Base-by-base conservation (phyloP, 768 basidiomycete species). In the Chalciporus chontae region DNA sequence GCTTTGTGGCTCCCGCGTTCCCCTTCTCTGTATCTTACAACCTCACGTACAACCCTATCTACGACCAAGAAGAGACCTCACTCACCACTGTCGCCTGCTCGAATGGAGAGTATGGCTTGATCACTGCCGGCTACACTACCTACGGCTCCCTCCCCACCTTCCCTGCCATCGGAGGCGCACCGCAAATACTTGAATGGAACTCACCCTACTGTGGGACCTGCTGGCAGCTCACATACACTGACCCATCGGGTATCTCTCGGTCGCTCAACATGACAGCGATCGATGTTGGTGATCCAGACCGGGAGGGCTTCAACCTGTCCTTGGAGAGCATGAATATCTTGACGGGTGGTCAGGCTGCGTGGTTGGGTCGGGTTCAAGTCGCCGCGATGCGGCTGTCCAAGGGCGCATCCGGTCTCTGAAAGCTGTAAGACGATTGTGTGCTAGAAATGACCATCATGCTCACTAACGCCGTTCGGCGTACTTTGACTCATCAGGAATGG, bases 161-260 rank as follows among this genome's bases (percentile, higher is more conserved):
- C 71, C 82, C 84, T 1, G 61, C 70, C 63, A 80, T 86, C 57
- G 83, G 81, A 26, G 83, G 78, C 1, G 77, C 73, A 1, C 68
- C 71, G 14, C 79, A 73, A 32, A 69, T 85, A 48, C 64, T 63
- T 6, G 76, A 74, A 23, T 84, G 68, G 65, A 72, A 79, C 60
- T 83, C 80, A 1, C 51, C 63, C 2, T 67, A 70, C 39, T 86
- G 84, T 56, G 81, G 81, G 2, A 73, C 75, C 21, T 86, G 85
- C 65, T 86, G 81, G 81, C 47, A 71, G 50, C 60, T 85, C 54
- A 74, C 76, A 5, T 84, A 74, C 64, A 70, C 71, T 32, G 10
- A 51, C 45, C 23, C 46, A 5, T 41, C 52, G 5, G 70, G 70
- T 4, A 55, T 47, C 1, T 58, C 57, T 18, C 72, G 52, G 48